Percentiles rank a stretch among this genome's conserved stretches.
phyloP scores from a whole-genome alignment of 139 green algal species.

The Parachlorella kessleri region DNA sequence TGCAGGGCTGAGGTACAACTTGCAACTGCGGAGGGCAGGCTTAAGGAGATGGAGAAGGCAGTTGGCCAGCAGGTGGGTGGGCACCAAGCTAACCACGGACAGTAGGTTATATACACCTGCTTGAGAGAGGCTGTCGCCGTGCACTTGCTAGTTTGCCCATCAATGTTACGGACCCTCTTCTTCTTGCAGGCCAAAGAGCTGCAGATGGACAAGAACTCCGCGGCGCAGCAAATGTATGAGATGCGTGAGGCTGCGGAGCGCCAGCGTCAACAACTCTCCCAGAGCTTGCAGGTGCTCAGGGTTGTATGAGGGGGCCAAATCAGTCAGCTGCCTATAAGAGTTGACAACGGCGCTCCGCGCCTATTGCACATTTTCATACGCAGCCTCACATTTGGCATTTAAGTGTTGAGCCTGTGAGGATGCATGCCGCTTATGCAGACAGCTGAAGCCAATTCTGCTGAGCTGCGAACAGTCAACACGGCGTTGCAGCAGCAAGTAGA shows the following conservation, averaged over 20 bases:
- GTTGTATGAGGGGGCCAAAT: too few species aligned
- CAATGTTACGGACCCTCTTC: too few species aligned
- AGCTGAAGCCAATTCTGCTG: background rate
- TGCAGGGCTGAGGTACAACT: constrained; percentile 37
- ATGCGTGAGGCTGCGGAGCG: constrained; percentile 17
- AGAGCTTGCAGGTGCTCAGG: constrained; percentile 10
- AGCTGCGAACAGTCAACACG: background rate
- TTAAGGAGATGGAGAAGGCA: constrained; percentile 60
- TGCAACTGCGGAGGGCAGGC: constrained; percentile 58
- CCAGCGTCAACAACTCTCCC: constrained; percentile 29
- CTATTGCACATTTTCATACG: too few species aligned
- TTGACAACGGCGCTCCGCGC: too few species aligned
- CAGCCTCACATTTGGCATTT: background rate
- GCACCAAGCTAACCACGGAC: too few species aligned
- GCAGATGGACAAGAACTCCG: constrained; percentile 59
- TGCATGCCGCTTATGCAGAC: background rate
- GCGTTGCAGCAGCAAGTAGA: background rate
- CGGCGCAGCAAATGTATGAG: constrained; percentile 51
- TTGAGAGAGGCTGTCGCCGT: too few species aligned
- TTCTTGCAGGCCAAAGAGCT: constrained; percentile 44
- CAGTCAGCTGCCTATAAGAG: too few species aligned
- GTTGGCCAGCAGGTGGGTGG: constrained; percentile 1
- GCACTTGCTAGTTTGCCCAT: too few species aligned
- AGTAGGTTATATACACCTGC: too few species aligned
- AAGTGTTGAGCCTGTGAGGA: background rate